Evolutionary conservation across 805 yeast species (phyloP).

Genomic region (Ogataea paraovalis): DNA sequence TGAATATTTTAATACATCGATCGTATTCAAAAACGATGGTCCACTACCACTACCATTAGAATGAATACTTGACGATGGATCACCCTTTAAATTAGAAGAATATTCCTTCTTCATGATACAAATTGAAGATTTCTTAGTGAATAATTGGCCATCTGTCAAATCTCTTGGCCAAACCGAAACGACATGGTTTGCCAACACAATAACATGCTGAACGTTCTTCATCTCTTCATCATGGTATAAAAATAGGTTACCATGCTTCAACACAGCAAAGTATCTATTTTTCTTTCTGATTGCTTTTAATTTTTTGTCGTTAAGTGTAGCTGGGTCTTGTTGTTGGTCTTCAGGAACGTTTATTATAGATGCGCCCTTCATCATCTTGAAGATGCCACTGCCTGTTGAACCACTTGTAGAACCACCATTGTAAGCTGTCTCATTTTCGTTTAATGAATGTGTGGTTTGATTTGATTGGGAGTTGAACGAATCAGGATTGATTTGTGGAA

Average conservation of each 20-base stretch:
- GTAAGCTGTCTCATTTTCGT: background rate
- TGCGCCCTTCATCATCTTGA: slow-evolving; percentile 19
- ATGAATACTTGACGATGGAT: background rate
- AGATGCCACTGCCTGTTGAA: slow-evolving; percentile 6
- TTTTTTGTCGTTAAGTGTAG: slow-evolving; percentile 33
- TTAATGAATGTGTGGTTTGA: slow-evolving; percentile 1
- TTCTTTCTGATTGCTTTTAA: slow-evolving; percentile 42
- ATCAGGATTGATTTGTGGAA: slow-evolving; percentile 36
- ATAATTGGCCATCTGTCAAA: slow-evolving; percentile 70
- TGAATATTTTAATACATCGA: slow-evolving; percentile 35
- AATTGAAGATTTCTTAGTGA: slow-evolving; percentile 75
- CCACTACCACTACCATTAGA: slow-evolving; percentile 27
- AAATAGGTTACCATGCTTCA: slow-evolving; percentile 85
- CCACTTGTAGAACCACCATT: background rate
- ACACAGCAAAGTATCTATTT: slow-evolving; percentile 63
- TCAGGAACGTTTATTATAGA: slow-evolving; percentile 4
- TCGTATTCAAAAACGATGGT: slow-evolving; percentile 40
- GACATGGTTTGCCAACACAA: slow-evolving; percentile 66
- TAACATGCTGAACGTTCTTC: slow-evolving; percentile 69
- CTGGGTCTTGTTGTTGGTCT: slow-evolving; percentile 21
- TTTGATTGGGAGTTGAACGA: slow-evolving; percentile 17
- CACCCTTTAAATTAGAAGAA: background rate
- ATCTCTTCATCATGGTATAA: slow-evolving; percentile 70
- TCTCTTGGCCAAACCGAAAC: slow-evolving; percentile 84
- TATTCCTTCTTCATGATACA: slow-evolving; percentile 53